Evolutionary conservation across 2,329 filamentous ascomycete genomes (phyloP), one percentile per base, ranked within the genome.

Genomic region (Scytalidium lignicola): DNA sequence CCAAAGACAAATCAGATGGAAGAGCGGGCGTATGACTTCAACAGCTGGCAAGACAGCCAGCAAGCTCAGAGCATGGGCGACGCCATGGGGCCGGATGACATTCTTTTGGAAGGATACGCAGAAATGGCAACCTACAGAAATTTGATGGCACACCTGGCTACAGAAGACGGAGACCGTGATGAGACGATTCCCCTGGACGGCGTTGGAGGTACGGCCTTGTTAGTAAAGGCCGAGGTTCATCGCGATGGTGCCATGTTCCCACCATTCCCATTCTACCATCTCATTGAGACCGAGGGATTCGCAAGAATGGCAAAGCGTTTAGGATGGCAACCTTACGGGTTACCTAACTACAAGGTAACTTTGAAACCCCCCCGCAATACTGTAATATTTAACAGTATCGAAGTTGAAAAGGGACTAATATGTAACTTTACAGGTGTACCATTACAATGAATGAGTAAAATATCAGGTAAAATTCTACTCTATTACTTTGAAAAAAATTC

Each of bases 241-340:
- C 83, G 93, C 21, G 93, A 99, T 63, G 93, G 93, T 18, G 92
- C 93, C 65, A 99, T 97, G 92, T 99, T 99, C 72, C 93, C 93
- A 17, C 82, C 93, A 0, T 99, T 99, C 65, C 72, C 92, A 2
- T 99, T 99, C 65, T 97, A 96, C 66, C 87, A 99, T 68, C 76
- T 99, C 52, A 95, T 99, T 53, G 93, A 99, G 74, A 97, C 93
- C 0, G 93, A 99, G 65, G 93, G 93, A 0, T 99, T 99, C 63
- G 91, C 93, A 17, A 96, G 92, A 72, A 99, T 99, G 93, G 91
- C 91, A 12, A 86, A 82, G 66, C 77, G 93, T 56, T 69, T 99
- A 63, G 90, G 90, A 44, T 96, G 90, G 84, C 78, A 85, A 53
- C 80, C 88, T 51, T 90, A 79, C 58, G 93, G 93, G n/a, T 72